Conservation (phyloP, 1,139 yeast species). For the Geotrichum citri-aurantii region DNA sequence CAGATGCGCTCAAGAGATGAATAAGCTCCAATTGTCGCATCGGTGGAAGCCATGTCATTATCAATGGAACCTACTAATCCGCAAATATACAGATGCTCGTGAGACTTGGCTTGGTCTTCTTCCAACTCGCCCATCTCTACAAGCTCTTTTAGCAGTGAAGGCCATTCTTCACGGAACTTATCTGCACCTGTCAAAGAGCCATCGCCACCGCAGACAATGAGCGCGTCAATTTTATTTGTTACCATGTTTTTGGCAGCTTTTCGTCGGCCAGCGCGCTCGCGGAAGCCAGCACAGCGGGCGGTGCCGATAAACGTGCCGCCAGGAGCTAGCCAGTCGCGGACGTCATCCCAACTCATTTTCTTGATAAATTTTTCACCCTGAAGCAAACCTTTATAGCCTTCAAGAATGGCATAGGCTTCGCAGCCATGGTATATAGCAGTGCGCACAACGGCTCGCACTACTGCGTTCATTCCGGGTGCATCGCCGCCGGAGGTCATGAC, state of each 20-base stretch:
- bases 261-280: constrained; percentile 78
- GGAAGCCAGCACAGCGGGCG: constrained; percentile 82
- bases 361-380: constrained; percentile 69
- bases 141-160: constrained; percentile 70
- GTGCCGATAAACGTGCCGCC: constrained; percentile 98
- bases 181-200: constrained; percentile 98
- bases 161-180: constrained; percentile 91
- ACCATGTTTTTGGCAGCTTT: constrained; percentile 79
- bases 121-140: constrained; percentile 50
- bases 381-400: constrained; percentile 93
- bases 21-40: constrained; percentile 93
- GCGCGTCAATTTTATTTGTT: constrained; percentile 85
- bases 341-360: constrained; percentile 86
- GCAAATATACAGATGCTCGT: constrained; percentile 76
- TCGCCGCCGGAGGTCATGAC: constrained; percentile 99
- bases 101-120: constrained; percentile 49
- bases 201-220: constrained; percentile 98
- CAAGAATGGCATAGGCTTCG: constrained; percentile 88
- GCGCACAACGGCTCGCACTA: constrained; percentile 89
- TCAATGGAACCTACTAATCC: constrained; percentile 97
- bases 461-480: constrained; percentile 97
- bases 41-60: constrained; percentile 95
- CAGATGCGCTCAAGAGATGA: constrained; percentile 91
- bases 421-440: constrained; percentile 86
- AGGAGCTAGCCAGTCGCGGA: constrained; percentile 80